Conservation (phyloP, 352 stramenopile genomes). For the Saprolegnia parasitica region DNA sequence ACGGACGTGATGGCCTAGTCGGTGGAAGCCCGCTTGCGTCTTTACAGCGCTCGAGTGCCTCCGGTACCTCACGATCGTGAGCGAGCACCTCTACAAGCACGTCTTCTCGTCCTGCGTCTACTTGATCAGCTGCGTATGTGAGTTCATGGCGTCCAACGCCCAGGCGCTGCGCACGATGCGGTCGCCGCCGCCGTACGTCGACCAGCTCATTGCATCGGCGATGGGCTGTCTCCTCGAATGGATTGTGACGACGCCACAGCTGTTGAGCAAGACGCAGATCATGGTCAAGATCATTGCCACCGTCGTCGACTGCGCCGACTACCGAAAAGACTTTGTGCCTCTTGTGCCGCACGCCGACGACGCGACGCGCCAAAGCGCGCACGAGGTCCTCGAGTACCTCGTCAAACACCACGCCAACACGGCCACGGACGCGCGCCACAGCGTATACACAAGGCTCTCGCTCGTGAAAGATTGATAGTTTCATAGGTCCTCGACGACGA, state of each 20-base stretch:
- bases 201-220: constrained; percentile 71
- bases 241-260: constrained; percentile 65
- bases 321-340: constrained; percentile 9
- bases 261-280: constrained; percentile 69
- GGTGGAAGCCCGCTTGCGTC: constrained; percentile 79
- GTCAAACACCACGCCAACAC: constrained; percentile 75
- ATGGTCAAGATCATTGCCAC: constrained; percentile 77
- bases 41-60: constrained; percentile 85
- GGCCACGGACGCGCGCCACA: constrained; percentile 20
- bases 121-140: constrained; percentile 76
- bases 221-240: constrained; percentile 83
- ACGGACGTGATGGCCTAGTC: constrained; percentile 28
- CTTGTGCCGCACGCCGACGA: constrained; percentile 14
- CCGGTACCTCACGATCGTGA: constrained; percentile 72
- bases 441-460: background rate
- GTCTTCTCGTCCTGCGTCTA: constrained; percentile 73
- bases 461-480: constrained; percentile 2
- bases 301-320: constrained; percentile 53
- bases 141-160: constrained; percentile 78
- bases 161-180: constrained; percentile 65
- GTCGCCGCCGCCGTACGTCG: constrained; percentile 74
- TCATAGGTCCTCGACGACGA: constrained; percentile 36
- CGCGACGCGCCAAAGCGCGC: constrained; percentile 56
- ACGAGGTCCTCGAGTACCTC: constrained; percentile 79
- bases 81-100: constrained; percentile 68